Evolutionary conservation across 768 basidiomycete genomes (phyloP), one percentile per base, ranked within the genome.

Genomic region (Lactarius psammicola): DNA sequence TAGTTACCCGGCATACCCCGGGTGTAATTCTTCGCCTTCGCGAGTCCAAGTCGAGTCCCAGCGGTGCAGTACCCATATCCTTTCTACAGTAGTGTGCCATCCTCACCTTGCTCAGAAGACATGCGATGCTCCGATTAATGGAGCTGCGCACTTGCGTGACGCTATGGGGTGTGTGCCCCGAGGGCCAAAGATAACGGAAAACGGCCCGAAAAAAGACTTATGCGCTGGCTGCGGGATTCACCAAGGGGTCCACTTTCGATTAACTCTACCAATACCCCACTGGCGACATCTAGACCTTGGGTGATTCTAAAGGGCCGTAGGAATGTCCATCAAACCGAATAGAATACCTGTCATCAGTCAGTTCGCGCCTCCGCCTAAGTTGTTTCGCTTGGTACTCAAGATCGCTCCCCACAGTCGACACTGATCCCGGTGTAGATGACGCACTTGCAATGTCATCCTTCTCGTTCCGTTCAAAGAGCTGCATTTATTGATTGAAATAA

Each of bases 341-440:
- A 80, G 65, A 70, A 84, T 78, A 3, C 85, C 87, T 10, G 86
- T 89, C 53, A 90, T 92, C 69, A 90, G 89, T 92, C 69, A 90
- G 89, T 90, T 70, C 77, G 86, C 72, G 42, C 23, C 26, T 33
- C 56, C 30, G 31, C 23, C 18, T 20, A 40, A 9, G 26, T 56
- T 2, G 2, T 53, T 13, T 38, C n/a, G 30, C 8, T 31, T 30
- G 28, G 7, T 15, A 60, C 30, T 63, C 1, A 40, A 23, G 15
- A 38, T 36, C 28, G 23, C 17, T n/a, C 7, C 40, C 26, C n/a
- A 34, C 71, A 92, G 90, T 92, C 71, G 92, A 93, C 70, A 90
- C 90, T 31, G 92, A 95, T 72, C 90, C 92, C 8, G 93, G 93
- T 38, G 87, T 93, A 4, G 93, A 95, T 72, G 93, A 95, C 74